These are phyloP conservation scores for Lentinula sp. DNA, from an alignment of 768 basidiomycete species.

Conservation along the genomic window DNA sequence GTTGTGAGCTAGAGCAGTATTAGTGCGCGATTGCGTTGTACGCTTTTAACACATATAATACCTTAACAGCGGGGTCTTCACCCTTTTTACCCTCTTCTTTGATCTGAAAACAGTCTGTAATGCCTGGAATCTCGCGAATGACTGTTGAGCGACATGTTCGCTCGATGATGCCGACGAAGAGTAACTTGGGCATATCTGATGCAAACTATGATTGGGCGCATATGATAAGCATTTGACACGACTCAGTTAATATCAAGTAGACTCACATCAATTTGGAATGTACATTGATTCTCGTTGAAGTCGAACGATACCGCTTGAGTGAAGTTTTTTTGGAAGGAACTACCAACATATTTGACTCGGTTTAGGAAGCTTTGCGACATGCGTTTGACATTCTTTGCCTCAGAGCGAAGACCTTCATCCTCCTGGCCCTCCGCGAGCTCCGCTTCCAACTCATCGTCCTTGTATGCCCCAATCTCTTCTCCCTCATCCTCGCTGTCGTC, in stretches of 20 bases:
- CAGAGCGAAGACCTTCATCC: conserved; percentile 22
- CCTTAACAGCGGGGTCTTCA: conserved; percentile 42
- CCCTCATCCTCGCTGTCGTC: conserved; percentile 54
- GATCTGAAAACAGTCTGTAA: conserved; percentile 78
- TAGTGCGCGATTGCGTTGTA: neutral
- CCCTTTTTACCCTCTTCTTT: conserved; percentile 55
- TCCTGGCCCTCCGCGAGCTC: conserved; percentile 49
- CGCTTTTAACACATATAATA: conserved; percentile 6
- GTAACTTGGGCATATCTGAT: conserved; percentile 83
- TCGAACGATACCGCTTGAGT: conserved; percentile 66
- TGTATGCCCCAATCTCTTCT: conserved; percentile 38
- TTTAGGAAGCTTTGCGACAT: conserved; percentile 27
- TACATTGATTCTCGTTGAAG: conserved; percentile 62
- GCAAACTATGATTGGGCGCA: conserved; percentile 54
- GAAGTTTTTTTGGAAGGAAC: conserved; percentile 51
- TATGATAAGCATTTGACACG: neutral
- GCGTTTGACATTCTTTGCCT: conserved; percentile 18
- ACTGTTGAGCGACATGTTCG: conserved; percentile 78
- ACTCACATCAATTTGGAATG: conserved; percentile 80
- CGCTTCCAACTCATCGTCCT: conserved; percentile 57
- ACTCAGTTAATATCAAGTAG: neutral
- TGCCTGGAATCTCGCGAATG: conserved; percentile 85
- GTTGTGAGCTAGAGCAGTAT: conserved; percentile 54
- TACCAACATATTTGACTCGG: conserved; percentile 36
- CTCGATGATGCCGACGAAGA: conserved; percentile 92